Percentiles rank a stretch among this genome's conserved stretches.
phyloP scores from a whole-genome alignment of 768 basidiomycete species.

The Termitomyces sp. region DNA sequence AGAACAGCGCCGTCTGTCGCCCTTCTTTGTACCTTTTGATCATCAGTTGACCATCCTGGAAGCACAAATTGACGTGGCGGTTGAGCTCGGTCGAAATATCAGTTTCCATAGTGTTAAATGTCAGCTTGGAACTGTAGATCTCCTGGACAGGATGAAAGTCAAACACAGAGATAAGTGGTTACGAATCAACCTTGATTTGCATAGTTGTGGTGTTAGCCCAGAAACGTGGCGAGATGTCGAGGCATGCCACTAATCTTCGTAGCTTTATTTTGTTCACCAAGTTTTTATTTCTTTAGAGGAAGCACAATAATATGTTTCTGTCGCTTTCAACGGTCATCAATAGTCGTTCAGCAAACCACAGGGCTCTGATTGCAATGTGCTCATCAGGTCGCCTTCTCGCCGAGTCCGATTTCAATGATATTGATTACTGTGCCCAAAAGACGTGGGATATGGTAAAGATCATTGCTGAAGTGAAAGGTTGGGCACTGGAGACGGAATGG shows the following conservation, averaged over 20 bases:
- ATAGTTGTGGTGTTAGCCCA: conserved; percentile 82
- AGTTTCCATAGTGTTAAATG: conserved; percentile 87
- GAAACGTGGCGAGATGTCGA: conserved; percentile 73
- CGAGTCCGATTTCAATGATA: conserved; percentile 81
- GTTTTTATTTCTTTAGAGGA: conserved; percentile 37
- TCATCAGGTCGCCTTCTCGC: conserved; percentile 66
- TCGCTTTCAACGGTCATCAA: conserved; percentile 89
- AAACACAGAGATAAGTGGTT: conserved; percentile 56
- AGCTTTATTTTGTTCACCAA: conserved; percentile 1
- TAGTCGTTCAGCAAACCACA: conserved; percentile 58
- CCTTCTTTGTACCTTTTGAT: conserved; percentile 70
- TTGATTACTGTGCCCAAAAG: conserved; percentile 48
- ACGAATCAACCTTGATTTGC: conserved; percentile 78
- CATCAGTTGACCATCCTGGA: conserved; percentile 84
- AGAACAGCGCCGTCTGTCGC: conserved; percentile 54
- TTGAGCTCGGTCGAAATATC: conserved; percentile 71
- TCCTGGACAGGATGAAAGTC: conserved; percentile 55
- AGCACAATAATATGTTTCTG: conserved; percentile 73
- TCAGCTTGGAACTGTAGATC: conserved; percentile 59
- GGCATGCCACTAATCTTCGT: conserved; percentile 36
- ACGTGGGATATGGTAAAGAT: conserved; percentile 77
- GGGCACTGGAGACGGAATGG: conserved; percentile 68
- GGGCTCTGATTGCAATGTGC: conserved; percentile 59
- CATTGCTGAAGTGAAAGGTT: conserved; percentile 72
- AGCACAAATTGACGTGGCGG: conserved; percentile 80